Conservation (phyloP, 495 filamentous ascomycete species). For the Talaromyces borbonicus region DNA sequence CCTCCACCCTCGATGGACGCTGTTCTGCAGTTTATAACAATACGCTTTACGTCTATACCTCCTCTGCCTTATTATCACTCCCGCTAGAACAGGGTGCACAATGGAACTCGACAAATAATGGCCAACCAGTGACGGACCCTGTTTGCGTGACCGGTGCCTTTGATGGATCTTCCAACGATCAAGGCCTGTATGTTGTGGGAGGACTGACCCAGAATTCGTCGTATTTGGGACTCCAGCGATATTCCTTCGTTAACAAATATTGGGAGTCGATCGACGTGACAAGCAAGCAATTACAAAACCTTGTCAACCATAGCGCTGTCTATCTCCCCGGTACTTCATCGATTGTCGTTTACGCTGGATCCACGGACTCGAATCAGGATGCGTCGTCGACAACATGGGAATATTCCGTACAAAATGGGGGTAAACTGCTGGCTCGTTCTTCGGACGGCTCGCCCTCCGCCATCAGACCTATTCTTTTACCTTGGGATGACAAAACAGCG, state of each 20-base stretch:
- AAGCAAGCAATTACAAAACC: constrained; percentile 50
- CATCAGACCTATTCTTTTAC: constrained; percentile 59
- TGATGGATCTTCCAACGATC: constrained; percentile 42
- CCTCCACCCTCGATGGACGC: constrained; percentile 54
- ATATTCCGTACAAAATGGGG: no score
- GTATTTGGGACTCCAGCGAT: constrained; percentile 78
- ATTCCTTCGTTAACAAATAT: constrained; percentile 58
- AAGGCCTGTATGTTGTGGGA: constrained; percentile 76
- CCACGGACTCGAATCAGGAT: constrained; percentile 40
- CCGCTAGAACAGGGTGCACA: constrained; percentile 52
- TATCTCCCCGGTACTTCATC: constrained; percentile 61
- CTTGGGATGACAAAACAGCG: constrained; percentile 63
- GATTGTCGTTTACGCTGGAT: constrained; percentile 77
- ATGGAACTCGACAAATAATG: constrained; percentile 58
- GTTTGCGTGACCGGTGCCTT: constrained; percentile 62
- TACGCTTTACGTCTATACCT: constrained; percentile 78
- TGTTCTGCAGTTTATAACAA: constrained; percentile 78
- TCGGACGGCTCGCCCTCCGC: constrained; percentile 50
- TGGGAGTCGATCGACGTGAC: constrained; percentile 61
- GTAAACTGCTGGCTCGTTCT: constrained; percentile 32
- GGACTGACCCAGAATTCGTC: constrained; percentile 46
- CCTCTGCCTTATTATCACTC: constrained; percentile 65
- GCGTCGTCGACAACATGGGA: constrained; percentile 67
- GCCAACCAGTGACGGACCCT: constrained; percentile 59
- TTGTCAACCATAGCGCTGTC: constrained; percentile 61